Conservation (phyloP, 2,329 filamentous ascomycete species). For the Apiospora sp. region DNA sequence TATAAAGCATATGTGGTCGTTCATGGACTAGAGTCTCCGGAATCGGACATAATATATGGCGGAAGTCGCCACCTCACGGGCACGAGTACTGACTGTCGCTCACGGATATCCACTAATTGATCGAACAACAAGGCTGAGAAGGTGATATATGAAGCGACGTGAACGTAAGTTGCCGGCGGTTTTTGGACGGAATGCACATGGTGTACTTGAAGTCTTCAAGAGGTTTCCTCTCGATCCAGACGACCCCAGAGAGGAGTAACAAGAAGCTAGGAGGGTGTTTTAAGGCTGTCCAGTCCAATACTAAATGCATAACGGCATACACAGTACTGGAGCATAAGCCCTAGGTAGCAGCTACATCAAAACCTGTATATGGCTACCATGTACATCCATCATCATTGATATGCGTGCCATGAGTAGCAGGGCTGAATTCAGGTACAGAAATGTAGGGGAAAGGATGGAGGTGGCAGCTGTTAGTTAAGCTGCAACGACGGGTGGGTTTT, state of each 20-base stretch:
- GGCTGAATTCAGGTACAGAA: conserved; percentile 16
- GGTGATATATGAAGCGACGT: not conserved
- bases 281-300: not conserved
- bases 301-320: not conserved
- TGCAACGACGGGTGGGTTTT: conserved; percentile 9
- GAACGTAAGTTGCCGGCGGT: not conserved
- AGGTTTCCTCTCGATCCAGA: not conserved
- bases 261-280: not conserved
- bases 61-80: not conserved
- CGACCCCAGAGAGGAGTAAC: not conserved
- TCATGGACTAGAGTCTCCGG: not conserved
- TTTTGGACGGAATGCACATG: not conserved
- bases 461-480: not conserved
- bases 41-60: not conserved
- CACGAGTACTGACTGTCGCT: not conserved
- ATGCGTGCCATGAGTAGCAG: not conserved
- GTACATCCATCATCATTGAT: not conserved
- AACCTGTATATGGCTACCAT: not conserved
- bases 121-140: conserved; percentile 7
- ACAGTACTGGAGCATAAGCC: not conserved
- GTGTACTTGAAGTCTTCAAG: not conserved
- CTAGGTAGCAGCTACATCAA: not conserved
- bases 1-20: not conserved
- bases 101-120: not conserved
- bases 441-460: conserved; percentile 1